Conservation (phyloP, 345 rosid species). For the Syzygium jambos region DNA sequence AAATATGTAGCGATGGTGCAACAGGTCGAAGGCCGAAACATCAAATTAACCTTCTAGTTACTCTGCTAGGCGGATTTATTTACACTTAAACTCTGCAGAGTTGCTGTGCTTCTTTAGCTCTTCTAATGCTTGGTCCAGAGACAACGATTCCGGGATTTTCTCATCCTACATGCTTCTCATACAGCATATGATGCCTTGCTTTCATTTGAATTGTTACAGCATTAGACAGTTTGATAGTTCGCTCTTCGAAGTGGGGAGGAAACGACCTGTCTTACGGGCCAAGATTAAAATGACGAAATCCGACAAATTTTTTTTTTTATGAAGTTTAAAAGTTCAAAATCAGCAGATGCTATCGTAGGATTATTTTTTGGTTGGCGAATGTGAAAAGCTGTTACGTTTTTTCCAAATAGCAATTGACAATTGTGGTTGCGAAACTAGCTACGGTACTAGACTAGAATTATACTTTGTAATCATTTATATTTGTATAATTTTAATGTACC, state of each 20-base stretch:
- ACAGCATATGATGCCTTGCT: neutral
- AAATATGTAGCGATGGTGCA: neutral
- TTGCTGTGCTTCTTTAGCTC: neutral
- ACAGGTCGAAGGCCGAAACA: neutral
- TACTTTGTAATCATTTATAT: neutral
- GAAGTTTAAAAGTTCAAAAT: too few relatives aligned
- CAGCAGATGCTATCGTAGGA: too few relatives aligned
- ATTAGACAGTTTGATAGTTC: neutral
- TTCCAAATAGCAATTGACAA: neutral
- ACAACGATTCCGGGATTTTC: neutral
- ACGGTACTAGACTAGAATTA: too few relatives aligned
- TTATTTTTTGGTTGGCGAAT: too few relatives aligned
- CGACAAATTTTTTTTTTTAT: too few relatives aligned
- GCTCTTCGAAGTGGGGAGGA: neutral
- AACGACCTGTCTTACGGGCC: too few relatives aligned
- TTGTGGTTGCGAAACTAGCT: neutral
- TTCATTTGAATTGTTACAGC: neutral
- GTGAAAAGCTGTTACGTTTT: too few relatives aligned
- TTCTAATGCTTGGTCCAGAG: neutral
- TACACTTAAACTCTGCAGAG: neutral
- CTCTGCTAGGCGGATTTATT: neutral
- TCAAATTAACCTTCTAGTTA: neutral
- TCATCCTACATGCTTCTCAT: neutral
- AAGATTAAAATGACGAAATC: too few relatives aligned
- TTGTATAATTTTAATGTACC: neutral